Base-by-base conservation (phyloP, 2,329 filamentous ascomycete species). In the Diaporthe vexans region DNA sequence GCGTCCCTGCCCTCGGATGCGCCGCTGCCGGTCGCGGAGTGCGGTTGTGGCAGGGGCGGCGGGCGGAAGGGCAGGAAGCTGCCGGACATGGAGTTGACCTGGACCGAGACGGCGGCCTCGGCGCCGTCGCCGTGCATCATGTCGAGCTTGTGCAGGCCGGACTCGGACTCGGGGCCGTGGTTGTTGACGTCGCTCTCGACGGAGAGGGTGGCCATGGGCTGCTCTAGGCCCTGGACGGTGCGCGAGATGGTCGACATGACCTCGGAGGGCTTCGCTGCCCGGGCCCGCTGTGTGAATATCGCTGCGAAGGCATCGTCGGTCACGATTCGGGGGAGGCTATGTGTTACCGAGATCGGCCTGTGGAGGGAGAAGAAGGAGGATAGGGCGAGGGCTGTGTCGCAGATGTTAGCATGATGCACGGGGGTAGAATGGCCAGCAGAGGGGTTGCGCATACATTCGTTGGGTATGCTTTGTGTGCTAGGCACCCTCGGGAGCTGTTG, bases 291-390 rank as follows among this genome's bases (percentile, higher is more conserved):
- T 58, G 92, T 88, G 83, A 98, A 98, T 80, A 99, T 95, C 80
- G 93, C 89, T 76, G 94, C 92, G 83, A 98, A 98, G 67, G 92
- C 89, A 81, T 94, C 93, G 76, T 93, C 88, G 70, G 90, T 91
- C 59, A 95, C 89, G 26, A 89, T 87, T 79, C 90, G 91, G 73
- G 94, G 97, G 81, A 98, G 92, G 78, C 93, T 92, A 79, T 93
- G 92, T 67, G 93, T 95, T 77, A 98, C 91, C 72, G 95, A 97
- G 80, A 99, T 96, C 59, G 97, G 97, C 76, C 97, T 92, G 85
- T 99, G 95, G 78, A 97, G 93, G 76, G 95, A 97, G 87, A 98
- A 98, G 88, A 99, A 98, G 67, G 93, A 93, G 10, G 96, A 97
- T 59, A 98, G 88, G 77, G 94, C 93, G 76, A 98, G 89, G 81